A percentile compares a stretch with the other conserved stretches of the same genome.
Evolutionary conservation across 2,329 filamentous ascomycete genomes (phyloP).

Genomic region (Cladosporium halotolerans): DNA sequence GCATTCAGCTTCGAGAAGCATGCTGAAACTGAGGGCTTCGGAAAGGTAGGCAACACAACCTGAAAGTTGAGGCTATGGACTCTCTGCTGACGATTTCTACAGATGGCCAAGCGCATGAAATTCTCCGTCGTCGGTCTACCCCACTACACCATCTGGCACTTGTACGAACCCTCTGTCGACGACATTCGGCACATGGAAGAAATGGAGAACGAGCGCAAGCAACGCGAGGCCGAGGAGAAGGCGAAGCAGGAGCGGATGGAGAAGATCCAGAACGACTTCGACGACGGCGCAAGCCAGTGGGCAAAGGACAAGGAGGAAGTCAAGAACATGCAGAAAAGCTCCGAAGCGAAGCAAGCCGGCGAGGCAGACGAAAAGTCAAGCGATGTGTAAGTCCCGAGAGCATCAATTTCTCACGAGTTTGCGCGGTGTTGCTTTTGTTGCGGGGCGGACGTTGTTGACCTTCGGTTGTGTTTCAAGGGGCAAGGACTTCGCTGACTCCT

Average conservation of each 20-base stretch:
- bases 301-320: slow-evolving; percentile 82
- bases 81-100: slow-evolving; percentile 10
- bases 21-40: slow-evolving; percentile 95
- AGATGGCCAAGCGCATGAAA: slow-evolving; percentile 97
- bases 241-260: slow-evolving; percentile 65
- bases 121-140: slow-evolving; percentile 93
- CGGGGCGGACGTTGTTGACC: slow-evolving; percentile 10
- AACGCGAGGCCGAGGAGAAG: slow-evolving; percentile 72
- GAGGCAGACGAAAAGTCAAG: slow-evolving; percentile 29
- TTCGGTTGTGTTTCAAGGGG: slow-evolving; percentile 16
- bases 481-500: slow-evolving; percentile 22
- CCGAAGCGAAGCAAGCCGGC: slow-evolving; percentile 38
- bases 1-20: slow-evolving; percentile 99
- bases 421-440: slow-evolving; percentile 2
- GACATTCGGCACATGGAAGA: slow-evolving; percentile 98
- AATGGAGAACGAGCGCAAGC: slow-evolving; percentile 83
- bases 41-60: slow-evolving; percentile 61
- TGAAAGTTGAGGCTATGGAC: not conserved
- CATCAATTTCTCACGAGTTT: not conserved
- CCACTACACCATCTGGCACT: slow-evolving; percentile 98
- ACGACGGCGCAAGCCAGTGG: slow-evolving; percentile 72
- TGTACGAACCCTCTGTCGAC: slow-evolving; percentile 98
- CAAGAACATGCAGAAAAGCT: slow-evolving; percentile 32
- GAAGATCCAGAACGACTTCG: slow-evolving; percentile 75
- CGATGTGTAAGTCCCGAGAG: slow-evolving; percentile 19